Conservation (phyloP, 257 asterid species). For the Anisodus acutangulus region DNA sequence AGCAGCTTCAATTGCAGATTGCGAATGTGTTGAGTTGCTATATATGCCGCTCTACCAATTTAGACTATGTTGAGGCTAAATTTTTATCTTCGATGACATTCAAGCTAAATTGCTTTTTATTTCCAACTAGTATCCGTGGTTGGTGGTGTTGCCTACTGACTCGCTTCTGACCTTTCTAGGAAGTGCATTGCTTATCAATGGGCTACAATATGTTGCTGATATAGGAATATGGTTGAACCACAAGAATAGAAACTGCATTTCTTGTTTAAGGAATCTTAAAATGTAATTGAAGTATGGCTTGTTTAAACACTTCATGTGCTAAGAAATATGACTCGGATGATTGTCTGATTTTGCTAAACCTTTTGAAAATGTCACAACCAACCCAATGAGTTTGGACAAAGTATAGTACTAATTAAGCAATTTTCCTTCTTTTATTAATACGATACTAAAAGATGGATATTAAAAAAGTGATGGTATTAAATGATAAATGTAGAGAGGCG, state of each 20-base stretch:
- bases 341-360: not conserved
- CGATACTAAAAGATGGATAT: not conserved
- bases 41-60: not conserved
- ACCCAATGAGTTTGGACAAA: not conserved
- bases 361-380: not conserved
- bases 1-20: not conserved
- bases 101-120: not conserved
- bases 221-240: not conserved
- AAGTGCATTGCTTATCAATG: not conserved
- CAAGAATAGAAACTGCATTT: conserved; percentile 2
- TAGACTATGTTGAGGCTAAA: not conserved
- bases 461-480: not conserved
- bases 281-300: conserved; percentile 3
- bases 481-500: not conserved
- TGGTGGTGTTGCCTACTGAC: not conserved
- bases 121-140: not conserved
- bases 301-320: not conserved
- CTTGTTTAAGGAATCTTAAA: not conserved
- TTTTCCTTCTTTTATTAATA: not conserved
- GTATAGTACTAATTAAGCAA: not conserved
- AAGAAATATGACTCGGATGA: not conserved
- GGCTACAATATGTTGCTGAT: not conserved
- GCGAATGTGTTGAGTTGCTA: conserved; percentile 21
- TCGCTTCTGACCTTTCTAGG: not conserved
- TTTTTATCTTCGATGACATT: conserved; percentile 9